Base-by-base conservation (phyloP, 164 flowering plant species). In the Vitis rupestris region DNA sequence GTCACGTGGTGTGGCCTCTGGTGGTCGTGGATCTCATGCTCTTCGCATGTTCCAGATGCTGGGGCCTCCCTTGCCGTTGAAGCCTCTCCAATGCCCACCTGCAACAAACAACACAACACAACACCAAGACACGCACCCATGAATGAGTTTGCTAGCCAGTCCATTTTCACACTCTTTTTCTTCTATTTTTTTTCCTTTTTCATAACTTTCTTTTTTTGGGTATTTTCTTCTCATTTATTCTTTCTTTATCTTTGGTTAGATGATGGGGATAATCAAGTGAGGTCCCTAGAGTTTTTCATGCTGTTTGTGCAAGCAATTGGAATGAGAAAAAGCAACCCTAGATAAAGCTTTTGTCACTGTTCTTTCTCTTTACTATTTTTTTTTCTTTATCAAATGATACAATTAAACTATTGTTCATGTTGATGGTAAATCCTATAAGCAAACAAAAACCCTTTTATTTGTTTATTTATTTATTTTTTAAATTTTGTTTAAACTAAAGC, bases 41-140 rank as follows among this genome's bases (percentile, higher is more conserved):
- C 88, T 30, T 78, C 79, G 75, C 81, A 68, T 64, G 80, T 66
- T 69, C 80, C 80, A 50, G 75, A 47, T 59, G 76, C 71, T 44
- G 78, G 64, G 31, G 68, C 76, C 64, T 84, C 87, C 72, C 83
- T 75, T 75, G 65, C 79, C 14, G 82, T 74, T 47, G 86, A 82
- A 76, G 82, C 85, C 70, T 87, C 91, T 72, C 80, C 85, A 19
- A 77, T 72, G 57, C 86, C 83, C 72, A 80, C 88, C 94, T 89
- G 80, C 57, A 68, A 29, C 50, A 62, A 51, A 61, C 50, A 19
- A 10, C 10, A 23, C n/a, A 44, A 14, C 29, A 31, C 17, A 63
- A 31, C 50, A 13, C 27, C 27, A 23, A 23, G 27, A 23, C 27
- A 23, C 27, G 1, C 27, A 23, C 11, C 54, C 53, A 59, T 64